Percentiles rank a stretch among this genome's conserved stretches.
Conservation (phyloP, 83 land plant genomes). For the Picea engelmannii region DNA sequence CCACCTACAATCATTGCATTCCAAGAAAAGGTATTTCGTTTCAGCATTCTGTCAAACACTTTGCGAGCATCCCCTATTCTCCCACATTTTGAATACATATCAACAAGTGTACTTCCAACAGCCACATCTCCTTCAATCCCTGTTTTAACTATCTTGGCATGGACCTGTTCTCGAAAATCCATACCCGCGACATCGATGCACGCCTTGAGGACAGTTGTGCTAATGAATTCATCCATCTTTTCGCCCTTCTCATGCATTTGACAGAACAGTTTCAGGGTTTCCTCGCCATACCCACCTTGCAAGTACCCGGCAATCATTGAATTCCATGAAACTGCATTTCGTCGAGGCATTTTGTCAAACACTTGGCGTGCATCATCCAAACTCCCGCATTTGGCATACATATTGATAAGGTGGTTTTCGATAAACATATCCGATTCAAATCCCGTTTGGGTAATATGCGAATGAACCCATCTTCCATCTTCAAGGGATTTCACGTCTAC, state of each 20-base stretch:
- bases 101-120: no score
- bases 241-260: constrained; percentile 22
- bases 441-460: no score
- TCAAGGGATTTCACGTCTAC: no score
- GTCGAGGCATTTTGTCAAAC: constrained; percentile 40
- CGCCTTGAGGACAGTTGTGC: no score
- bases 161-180: no score
- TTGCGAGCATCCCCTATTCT: constrained; percentile 28
- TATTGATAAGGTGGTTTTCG: constrained; percentile 34
- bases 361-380: constrained; percentile 16
- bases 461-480: no score
- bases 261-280: constrained; percentile 25
- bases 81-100: constrained; percentile 8
- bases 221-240: no score
- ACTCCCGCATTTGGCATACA: constrained; percentile 36
- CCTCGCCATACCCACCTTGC: constrained; percentile 16
- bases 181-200: no score
- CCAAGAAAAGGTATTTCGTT: constrained; percentile 36
- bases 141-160: no score
- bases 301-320: constrained; percentile 33
- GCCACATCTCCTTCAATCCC: no score
- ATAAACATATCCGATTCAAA: constrained; percentile 19
- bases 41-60: constrained; percentile 29
- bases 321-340: constrained; percentile 53
- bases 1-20: constrained; percentile 50